These are phyloP conservation scores for Simplicillium aogashimaense DNA, from an alignment of 2,329 filamentous ascomycete genomes.

Conservation along the genomic window DNA sequence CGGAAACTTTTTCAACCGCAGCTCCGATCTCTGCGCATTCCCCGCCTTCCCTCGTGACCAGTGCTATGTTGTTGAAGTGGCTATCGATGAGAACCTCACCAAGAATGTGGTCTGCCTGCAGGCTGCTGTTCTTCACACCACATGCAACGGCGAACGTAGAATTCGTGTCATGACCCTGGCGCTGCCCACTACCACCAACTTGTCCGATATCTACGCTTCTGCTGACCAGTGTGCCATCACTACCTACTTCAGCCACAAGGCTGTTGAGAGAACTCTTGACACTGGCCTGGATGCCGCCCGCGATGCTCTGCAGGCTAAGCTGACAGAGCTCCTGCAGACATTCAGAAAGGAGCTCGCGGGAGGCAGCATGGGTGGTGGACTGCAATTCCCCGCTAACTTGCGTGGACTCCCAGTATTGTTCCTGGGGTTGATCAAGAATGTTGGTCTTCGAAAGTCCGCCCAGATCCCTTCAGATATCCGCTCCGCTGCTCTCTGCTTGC, in stretches of 20 bases:
- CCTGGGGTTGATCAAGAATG: conserved; percentile 90
- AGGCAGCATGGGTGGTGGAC: conserved; percentile 86
- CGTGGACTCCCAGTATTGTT: conserved; percentile 83
- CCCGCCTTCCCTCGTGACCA: conserved; percentile 96
- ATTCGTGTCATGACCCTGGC: conserved; percentile 92
- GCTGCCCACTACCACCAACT: conserved; percentile 80
- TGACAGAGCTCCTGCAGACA: conserved; percentile 84
- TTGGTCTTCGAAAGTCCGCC: conserved; percentile 83
- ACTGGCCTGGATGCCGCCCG: conserved; percentile 83
- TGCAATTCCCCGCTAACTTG: conserved; percentile 91
- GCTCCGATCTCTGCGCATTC: conserved; percentile 94
- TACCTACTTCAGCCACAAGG: conserved; percentile 94
- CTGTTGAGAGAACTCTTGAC: conserved; percentile 79
- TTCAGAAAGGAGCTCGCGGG: conserved; percentile 96
- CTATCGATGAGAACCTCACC: conserved; percentile 87
- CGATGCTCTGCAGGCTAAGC: conserved; percentile 82
- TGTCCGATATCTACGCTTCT: conserved; percentile 88
- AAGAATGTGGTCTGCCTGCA: conserved; percentile 91
- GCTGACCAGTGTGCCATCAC: conserved; percentile 91
- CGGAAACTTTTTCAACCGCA: conserved; percentile 98
- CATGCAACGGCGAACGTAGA: conserved; percentile 90
- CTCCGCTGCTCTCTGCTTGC: conserved; percentile 80
- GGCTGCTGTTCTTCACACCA: conserved; percentile 91
- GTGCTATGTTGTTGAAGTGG: conserved; percentile 94
- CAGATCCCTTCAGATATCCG: conserved; percentile 92